These are phyloP conservation scores for Cadophora malorum DNA, from an alignment of 2,329 filamentous ascomycete species.

Conservation along the genomic window DNA sequence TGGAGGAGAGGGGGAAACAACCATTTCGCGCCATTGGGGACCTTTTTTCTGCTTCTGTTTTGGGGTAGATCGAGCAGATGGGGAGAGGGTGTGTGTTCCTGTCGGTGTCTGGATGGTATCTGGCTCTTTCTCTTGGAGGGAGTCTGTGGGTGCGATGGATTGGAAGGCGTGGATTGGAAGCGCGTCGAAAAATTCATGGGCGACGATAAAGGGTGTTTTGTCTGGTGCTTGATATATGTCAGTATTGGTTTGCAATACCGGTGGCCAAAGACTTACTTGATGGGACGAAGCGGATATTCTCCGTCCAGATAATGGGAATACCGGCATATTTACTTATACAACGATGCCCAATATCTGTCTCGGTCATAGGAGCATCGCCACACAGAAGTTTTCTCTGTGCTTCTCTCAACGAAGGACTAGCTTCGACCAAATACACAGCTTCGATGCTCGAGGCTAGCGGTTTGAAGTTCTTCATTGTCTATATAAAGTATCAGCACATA, in stretches of 20 bases:
- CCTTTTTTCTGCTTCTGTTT: slow-evolving; percentile 42
- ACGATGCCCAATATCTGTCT: slow-evolving; percentile 75
- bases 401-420: slow-evolving; percentile 78
- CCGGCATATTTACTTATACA: slow-evolving; percentile 77
- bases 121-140: slow-evolving; percentile 27
- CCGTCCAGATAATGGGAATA: slow-evolving; percentile 85
- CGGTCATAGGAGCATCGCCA: slow-evolving; percentile 70
- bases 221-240: slow-evolving; percentile 57
- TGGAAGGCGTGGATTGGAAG: slow-evolving; percentile 96
- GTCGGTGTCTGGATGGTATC: slow-evolving; percentile 49
- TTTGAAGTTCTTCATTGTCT: slow-evolving; percentile 88
- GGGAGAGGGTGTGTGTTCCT: slow-evolving; percentile 50
- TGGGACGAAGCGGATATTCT: slow-evolving; percentile 55
- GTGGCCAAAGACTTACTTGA: slow-evolving; percentile 26
- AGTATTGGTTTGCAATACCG: not conserved
- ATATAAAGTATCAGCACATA: slow-evolving; percentile 32
- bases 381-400: slow-evolving; percentile 85
- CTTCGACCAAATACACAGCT: slow-evolving; percentile 92
- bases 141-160: slow-evolving; percentile 62
- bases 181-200: slow-evolving; percentile 98
- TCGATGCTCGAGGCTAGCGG: slow-evolving; percentile 78
- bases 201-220: slow-evolving; percentile 89
- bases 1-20: slow-evolving; percentile 72
- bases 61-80: slow-evolving; percentile 31
- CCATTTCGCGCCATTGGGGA: slow-evolving; percentile 81